Evolutionary conservation across 768 basidiomycete species (phyloP).

Genomic region (Boletus eberwhitei): DNA sequence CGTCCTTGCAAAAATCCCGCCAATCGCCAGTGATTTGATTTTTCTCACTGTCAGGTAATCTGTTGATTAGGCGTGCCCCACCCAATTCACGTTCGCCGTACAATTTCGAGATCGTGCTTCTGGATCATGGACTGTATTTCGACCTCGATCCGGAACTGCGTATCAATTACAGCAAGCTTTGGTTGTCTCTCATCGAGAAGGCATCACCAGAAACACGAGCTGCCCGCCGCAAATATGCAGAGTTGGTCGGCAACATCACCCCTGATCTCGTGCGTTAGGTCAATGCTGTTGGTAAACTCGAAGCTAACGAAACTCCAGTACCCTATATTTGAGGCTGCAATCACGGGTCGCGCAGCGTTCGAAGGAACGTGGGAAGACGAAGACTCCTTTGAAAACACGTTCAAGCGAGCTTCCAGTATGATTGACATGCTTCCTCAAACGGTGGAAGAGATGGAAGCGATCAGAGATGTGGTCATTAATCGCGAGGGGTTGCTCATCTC

Average conservation of each 20-base stretch:
- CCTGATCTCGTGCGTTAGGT: conserved; percentile 66
- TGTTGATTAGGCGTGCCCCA: conserved; percentile 80
- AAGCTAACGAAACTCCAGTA: conserved; percentile 49
- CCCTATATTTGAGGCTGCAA: conserved; percentile 90
- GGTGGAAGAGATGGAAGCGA: conserved; percentile 74
- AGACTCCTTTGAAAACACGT: conserved; percentile 31
- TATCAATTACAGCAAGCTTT: conserved; percentile 82
- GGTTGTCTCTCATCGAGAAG: conserved; percentile 82
- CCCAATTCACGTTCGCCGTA: conserved; percentile 67
- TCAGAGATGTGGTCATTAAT: conserved; percentile 78
- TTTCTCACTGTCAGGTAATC: conserved; percentile 55
- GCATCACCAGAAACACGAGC: conserved; percentile 60
- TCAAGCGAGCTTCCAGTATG: conserved; percentile 70
- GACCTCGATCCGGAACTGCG: conserved; percentile 80
- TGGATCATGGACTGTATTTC: conserved; percentile 95
- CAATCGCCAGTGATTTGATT: conserved; percentile 1
- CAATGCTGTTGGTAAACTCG: neutral
- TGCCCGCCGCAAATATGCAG: conserved; percentile 82
- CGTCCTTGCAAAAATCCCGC: neutral
- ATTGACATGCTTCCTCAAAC: conserved; percentile 72
- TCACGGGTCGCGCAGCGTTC: conserved; percentile 78
- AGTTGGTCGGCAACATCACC: conserved; percentile 86
- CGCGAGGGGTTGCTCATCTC: conserved; percentile 80
- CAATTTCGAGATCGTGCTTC: conserved; percentile 93
- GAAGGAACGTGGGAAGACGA: conserved; percentile 54